phyloP scores from a whole-genome alignment of 371 early-diverging fungal genomes.

The Mucor irregularis region DNA sequence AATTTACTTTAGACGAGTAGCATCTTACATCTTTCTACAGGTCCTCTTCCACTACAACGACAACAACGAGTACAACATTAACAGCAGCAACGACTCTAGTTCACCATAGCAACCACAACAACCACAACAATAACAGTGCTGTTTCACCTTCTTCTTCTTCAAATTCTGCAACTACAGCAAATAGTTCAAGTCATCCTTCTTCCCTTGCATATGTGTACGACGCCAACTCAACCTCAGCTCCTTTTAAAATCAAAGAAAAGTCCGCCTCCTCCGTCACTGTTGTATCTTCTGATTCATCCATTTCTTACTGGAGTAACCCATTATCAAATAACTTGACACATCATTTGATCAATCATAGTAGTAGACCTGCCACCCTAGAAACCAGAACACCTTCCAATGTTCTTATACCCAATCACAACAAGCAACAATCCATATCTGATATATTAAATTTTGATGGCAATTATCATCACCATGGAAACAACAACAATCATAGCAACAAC shows the following conservation, averaged over 20 bases:
- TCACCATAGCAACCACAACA: neutral
- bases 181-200: conserved; percentile 30
- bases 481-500: too few relatives aligned
- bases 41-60: neutral
- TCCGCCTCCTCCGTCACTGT: conserved; percentile 36
- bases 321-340: conserved; percentile 6
- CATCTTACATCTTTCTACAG: neutral
- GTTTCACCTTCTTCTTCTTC: conserved; percentile 24
- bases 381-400: conserved; percentile 17
- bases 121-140: neutral
- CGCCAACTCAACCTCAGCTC: conserved; percentile 31
- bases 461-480: too few relatives aligned
- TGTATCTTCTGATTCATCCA: conserved; percentile 31
- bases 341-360: neutral
- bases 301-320: conserved; percentile 37
- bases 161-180: conserved; percentile 21
- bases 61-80: neutral
- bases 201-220: conserved; percentile 39
- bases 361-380: neutral
- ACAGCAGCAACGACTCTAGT: neutral
- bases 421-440: conserved; percentile 12
- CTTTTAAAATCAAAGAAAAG: conserved; percentile 46
- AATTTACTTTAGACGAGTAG: neutral
- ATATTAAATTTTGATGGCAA: conserved; percentile 10
- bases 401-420: conserved; percentile 4